Evolutionary conservation across 2,329 filamentous ascomycete genomes (phyloP).

Genomic region (Zasmidium cellare): DNA sequence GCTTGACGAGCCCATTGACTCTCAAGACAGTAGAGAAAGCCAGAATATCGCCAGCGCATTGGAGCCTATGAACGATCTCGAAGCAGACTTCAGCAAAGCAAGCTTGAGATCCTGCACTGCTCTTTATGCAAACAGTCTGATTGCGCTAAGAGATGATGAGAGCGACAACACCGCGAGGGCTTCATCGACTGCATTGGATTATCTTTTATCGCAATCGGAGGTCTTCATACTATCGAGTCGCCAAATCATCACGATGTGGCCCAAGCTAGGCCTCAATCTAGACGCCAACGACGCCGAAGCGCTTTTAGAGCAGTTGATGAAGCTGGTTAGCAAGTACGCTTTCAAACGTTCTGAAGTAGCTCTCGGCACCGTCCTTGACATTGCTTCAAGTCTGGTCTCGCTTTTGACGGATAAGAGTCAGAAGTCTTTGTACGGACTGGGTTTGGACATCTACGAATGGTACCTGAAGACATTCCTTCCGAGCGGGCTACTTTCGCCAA

Average conservation of each 20-base stretch:
- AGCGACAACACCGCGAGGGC: background rate
- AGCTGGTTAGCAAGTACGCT: constrained; percentile 54
- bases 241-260: constrained; percentile 24
- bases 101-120: constrained; percentile 21
- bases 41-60: constrained; percentile 31
- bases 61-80: constrained; percentile 49
- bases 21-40: constrained; percentile 54
- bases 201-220: constrained; percentile 24
- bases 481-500: constrained; percentile 68
- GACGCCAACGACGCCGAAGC: constrained; percentile 39
- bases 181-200: constrained; percentile 23
- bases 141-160: constrained; percentile 4
- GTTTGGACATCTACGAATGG: constrained; percentile 76
- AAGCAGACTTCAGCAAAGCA: constrained; percentile 20
- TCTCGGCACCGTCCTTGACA: constrained; percentile 65
- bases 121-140: constrained; percentile 24
- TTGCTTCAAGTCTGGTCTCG: constrained; percentile 63
- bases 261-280: constrained; percentile 27
- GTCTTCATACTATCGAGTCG: constrained; percentile 26
- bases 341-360: constrained; percentile 75
- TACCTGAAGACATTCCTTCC: constrained; percentile 68
- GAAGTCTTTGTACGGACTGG: constrained; percentile 63
- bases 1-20: constrained; percentile 64
- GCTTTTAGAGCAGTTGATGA: constrained; percentile 50
- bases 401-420: constrained; percentile 62